These are phyloP conservation scores for Phytophthora syringae DNA, from an alignment of 352 stramenopile genomes.

Conservation along the genomic window DNA sequence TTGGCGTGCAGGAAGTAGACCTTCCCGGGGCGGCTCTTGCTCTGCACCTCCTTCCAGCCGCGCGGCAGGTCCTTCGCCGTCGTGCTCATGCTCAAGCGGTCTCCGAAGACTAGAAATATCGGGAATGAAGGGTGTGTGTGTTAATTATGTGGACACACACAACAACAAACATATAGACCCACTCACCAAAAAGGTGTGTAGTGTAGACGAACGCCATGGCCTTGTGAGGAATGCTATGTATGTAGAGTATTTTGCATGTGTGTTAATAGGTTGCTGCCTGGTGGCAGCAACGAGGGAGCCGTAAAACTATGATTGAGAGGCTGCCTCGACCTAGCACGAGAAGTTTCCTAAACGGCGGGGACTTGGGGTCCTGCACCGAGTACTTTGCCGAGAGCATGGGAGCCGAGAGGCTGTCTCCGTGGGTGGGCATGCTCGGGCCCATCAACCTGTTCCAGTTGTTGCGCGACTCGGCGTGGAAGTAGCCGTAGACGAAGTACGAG, in stretches of 20 bases:
- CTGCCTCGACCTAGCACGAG: slow-evolving; percentile 23
- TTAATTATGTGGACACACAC: no score
- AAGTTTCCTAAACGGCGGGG: slow-evolving; percentile 26
- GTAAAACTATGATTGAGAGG: background rate
- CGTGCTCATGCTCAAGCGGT: slow-evolving; percentile 35
- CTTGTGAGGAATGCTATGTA: no score
- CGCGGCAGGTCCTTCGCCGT: slow-evolving; percentile 73
- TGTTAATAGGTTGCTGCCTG: no score
- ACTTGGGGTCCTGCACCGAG: slow-evolving; percentile 34
- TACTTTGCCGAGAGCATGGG: slow-evolving; percentile 46
- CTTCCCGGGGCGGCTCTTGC: slow-evolving; percentile 85
- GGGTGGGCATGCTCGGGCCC: slow-evolving; percentile 38
- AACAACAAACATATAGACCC: no score
- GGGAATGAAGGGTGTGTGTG: background rate
- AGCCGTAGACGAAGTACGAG: slow-evolving; percentile 74
- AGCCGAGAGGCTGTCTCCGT: slow-evolving; percentile 32
- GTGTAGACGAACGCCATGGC: no score
- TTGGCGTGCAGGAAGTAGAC: slow-evolving; percentile 89
- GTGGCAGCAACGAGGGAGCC: slow-evolving; percentile 8
- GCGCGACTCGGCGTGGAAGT: slow-evolving; percentile 47
- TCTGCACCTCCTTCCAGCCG: slow-evolving; percentile 89
- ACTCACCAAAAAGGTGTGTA: no score
- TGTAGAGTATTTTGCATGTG: no score
- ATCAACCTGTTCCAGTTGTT: slow-evolving; percentile 52
- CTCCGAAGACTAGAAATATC: background rate